A percentile compares a stretch with the other conserved stretches of the same genome.
These are phyloP conservation scores for Aegilops speltoides DNA, from an alignment of 176 grass and related monocot species.

Conservation along the genomic window DNA sequence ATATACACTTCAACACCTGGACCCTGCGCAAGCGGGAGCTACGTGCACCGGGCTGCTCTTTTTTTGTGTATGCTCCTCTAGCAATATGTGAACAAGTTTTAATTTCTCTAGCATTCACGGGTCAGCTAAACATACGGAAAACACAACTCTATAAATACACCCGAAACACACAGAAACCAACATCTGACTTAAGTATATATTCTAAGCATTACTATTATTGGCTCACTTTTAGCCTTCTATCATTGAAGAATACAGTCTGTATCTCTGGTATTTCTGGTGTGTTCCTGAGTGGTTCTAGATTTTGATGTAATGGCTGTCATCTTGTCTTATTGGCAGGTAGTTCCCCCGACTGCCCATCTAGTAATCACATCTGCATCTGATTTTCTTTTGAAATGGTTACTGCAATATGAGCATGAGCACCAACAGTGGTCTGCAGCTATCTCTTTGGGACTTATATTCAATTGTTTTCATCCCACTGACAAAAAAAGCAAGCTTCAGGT, in stretches of 20 bases:
- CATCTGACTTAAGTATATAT: neutral
- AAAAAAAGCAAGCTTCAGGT: conserved; percentile 73
- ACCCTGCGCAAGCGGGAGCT: too few species aligned
- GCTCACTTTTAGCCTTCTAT: neutral
- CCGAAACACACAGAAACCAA: neutral
- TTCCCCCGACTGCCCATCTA: conserved; percentile 75
- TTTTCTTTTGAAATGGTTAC: conserved; percentile 87
- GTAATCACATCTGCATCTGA: conserved; percentile 75
- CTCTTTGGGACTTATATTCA: conserved; percentile 77
- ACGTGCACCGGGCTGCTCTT: too few species aligned
- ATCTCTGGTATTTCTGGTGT: neutral
- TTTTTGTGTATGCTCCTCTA: neutral
- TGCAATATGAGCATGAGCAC: conserved; percentile 89
- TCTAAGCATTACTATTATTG: neutral
- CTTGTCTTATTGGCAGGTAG: conserved; percentile 47
- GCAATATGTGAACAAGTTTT: neutral
- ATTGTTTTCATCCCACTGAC: conserved; percentile 80
- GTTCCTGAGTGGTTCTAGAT: conserved; percentile 8
- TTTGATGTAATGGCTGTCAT: conserved; percentile 25
- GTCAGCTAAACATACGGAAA: neutral
- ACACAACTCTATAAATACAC: neutral
- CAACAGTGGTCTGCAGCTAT: conserved; percentile 79
- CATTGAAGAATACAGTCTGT: neutral
- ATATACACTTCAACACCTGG: too few species aligned
- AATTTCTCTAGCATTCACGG: neutral